Evolutionary conservation across 257 asterid genomes (phyloP), one percentile per base, ranked within the genome.

Genomic region (Fraxinus anomala): DNA sequence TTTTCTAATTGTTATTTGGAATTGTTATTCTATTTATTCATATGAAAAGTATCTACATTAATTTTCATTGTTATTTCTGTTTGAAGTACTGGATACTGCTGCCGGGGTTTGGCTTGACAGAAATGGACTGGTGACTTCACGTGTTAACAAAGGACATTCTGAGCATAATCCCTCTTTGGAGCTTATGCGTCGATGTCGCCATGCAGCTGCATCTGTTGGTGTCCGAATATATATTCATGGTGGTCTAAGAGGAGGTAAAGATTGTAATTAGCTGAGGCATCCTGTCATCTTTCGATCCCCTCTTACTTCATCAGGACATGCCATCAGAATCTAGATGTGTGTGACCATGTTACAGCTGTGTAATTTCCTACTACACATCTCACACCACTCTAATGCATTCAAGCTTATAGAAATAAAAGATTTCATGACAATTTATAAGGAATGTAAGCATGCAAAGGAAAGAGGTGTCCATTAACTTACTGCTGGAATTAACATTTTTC

Each of bases 51-150:
- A 76, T 68, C 79, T 40, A 24, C 28, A 19, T 17, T 82, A 66
- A 80, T 78, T 63, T 80, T 77, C 61, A 73, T 0, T 6, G 76
- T 70, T 82, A 39, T 74, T 86, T 84, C 78, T 78, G 73, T 85
- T 80, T 76, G 51, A 82, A 96, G 99, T 96, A 23, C 87, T 96
- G 89, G 99, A 96, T 83, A 96, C 99, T 81, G 98, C 99, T 51
- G 99, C 97, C 69, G 99, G 99, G 76, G 99, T 96, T 84, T 96
- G 99, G 99, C 90, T 94, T 30, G 98, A 96, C 80, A 91, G 88
- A 80, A 86, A 93, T 37, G 99, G 98, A 73, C 78, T 92, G 80
- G 99, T 93, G 84, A 92, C 98, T 67, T 70, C 98, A 78, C 85
- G 91, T 79, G 86, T 85, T 77, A 87, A 80, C 85, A 94, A 92